A percentile compares a stretch with the other conserved stretches of the same genome.
Conservation (phyloP, 805 yeast genomes). For the Clavispora asparagi region DNA sequence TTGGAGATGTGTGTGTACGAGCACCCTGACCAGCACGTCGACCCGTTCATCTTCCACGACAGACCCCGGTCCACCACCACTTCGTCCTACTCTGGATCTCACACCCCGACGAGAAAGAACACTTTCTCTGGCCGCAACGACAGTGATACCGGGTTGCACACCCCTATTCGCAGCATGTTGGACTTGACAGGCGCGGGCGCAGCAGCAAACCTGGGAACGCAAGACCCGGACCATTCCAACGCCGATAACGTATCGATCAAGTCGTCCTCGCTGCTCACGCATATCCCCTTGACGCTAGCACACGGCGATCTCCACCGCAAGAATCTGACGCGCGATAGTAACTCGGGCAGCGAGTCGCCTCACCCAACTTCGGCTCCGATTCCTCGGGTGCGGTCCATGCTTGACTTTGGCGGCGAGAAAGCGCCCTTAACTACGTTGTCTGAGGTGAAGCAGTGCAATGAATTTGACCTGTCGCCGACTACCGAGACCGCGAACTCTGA, state of each 20-base stretch:
- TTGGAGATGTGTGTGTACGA: conserved; percentile 61
- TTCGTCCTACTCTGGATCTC: conserved; percentile 18
- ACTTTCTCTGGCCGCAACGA: conserved; percentile 16
- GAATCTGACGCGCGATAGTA: conserved; percentile 8
- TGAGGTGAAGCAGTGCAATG: not conserved
- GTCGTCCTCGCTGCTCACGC: conserved; percentile 22
- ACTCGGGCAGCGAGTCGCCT: conserved; percentile 6
- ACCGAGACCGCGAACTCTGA: not conserved
- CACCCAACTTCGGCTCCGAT: not conserved
- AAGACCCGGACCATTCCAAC: conserved; percentile 7
- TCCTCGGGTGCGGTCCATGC: conserved; percentile 25
- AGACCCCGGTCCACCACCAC: conserved; percentile 5
- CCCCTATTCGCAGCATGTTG: conserved; percentile 36
- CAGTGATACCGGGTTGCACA: conserved; percentile 15
- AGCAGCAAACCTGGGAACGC: not conserved
- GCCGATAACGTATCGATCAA: conserved; percentile 18
- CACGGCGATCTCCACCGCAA: conserved; percentile 11
- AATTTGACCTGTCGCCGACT: not conserved
- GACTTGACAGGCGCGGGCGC: conserved; percentile 20
- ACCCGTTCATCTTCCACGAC: conserved; percentile 24
- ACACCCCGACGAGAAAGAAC: conserved; percentile 29
- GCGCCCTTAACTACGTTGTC: not conserved
- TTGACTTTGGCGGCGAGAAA: conserved; percentile 15
- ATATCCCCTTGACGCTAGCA: conserved; percentile 15
- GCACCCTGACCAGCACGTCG: conserved; percentile 33